These are phyloP conservation scores for Henningerozyma blattae DNA, from an alignment of 805 yeast species.

Conservation along the genomic window DNA sequence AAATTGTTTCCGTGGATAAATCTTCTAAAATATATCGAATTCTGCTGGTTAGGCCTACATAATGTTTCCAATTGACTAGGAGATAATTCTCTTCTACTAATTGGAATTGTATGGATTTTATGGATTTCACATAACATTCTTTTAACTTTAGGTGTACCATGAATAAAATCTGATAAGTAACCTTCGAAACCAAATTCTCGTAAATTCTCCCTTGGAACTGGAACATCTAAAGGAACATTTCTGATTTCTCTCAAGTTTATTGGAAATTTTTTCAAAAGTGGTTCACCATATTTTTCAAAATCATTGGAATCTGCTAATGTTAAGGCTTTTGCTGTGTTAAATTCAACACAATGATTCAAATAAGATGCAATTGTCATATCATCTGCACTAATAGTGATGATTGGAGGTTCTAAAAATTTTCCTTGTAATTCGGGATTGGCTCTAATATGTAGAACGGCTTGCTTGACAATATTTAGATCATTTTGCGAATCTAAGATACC, in stretches of 20 bases:
- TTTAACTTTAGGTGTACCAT: conserved; percentile 63
- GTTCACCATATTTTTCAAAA: conserved; percentile 33
- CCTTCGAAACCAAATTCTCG: conserved; percentile 63
- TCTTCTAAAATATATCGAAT: conserved; percentile 37
- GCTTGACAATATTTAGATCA: conserved; percentile 22
- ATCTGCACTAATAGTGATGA: conserved; percentile 45
- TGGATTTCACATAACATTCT: conserved; percentile 53
- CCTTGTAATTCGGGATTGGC: conserved; percentile 27
- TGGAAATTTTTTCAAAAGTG: conserved; percentile 33
- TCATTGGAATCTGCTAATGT: conserved; percentile 44
- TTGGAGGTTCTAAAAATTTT: conserved; percentile 61
- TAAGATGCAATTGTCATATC: conserved; percentile 39
- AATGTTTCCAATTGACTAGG: conserved; percentile 28
- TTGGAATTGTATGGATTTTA: conserved; percentile 49
- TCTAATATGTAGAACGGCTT: conserved; percentile 24
- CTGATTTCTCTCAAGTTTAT: conserved; percentile 46
- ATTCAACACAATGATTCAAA: conserved; percentile 45
- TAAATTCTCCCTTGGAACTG: too few relatives aligned
- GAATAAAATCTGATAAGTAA: conserved; percentile 53
- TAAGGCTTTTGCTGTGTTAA: conserved; percentile 44
- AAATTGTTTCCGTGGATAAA: conserved; percentile 49
- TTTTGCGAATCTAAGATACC: conserved; percentile 29
- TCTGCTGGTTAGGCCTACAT: conserved; percentile 26
- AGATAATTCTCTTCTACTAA: conserved; percentile 35
- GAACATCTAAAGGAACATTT: conserved; percentile 12